phyloP scores from a whole-genome alignment of 106 monocot genomes.

The Acorus gramineus region DNA sequence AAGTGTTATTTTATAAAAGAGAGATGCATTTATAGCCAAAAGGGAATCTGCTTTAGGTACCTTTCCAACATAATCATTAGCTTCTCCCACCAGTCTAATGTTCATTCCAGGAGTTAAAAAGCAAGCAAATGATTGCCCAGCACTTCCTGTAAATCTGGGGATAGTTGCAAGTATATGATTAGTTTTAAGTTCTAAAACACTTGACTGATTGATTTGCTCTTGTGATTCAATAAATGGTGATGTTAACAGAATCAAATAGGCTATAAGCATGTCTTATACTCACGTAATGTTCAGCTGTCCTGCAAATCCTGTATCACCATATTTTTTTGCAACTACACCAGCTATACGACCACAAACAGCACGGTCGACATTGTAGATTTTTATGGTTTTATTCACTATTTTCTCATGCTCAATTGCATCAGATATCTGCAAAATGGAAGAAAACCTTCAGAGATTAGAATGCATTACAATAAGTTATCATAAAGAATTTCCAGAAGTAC shows the following conservation, averaged over 20 bases:
- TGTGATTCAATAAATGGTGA: too few relatives aligned
- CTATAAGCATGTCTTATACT: not conserved
- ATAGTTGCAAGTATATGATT: not conserved
- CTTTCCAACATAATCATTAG: conserved; percentile 99
- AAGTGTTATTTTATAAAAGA: too few relatives aligned
- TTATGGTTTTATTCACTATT: conserved; percentile 54
- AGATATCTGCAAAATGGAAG: conserved; percentile 37
- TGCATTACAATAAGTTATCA: not conserved
- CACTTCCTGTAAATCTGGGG: conserved; percentile 85
- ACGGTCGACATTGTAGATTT: conserved; percentile 86
- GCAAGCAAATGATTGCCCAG: conserved; percentile 93
- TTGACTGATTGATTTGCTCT: too few relatives aligned
- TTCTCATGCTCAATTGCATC: conserved; percentile 89
- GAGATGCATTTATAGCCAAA: too few relatives aligned
- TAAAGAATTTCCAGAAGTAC: not conserved
- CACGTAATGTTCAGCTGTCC: conserved; percentile 94
- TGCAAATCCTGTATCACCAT: conserved; percentile 95
- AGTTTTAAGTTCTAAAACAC: not conserved
- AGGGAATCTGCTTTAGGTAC: conserved; percentile 15
- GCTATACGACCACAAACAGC: conserved; percentile 97
- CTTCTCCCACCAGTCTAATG: conserved; percentile 74
- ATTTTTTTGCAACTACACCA: conserved; percentile 97
- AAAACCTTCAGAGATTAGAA: not conserved
- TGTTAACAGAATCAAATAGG: not conserved
- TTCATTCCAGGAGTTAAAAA: conserved; percentile 98